Conservation (phyloP, 345 rosid genomes). For the Rhodamnia argentea region DNA sequence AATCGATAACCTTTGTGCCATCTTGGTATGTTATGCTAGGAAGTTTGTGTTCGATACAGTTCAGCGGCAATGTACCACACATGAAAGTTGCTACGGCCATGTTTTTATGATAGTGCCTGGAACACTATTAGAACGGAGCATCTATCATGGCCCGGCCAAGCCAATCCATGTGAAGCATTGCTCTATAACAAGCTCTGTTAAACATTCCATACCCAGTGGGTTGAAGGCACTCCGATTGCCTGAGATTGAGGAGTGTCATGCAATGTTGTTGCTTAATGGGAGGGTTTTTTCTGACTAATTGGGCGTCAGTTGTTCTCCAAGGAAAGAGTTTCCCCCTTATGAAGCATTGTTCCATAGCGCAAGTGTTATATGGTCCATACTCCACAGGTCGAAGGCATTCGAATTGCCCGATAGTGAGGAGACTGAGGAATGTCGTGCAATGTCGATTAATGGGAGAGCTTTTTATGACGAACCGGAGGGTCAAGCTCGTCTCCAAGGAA, state of each 20-base stretch:
- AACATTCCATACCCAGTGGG: background rate
- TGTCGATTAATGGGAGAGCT: background rate
- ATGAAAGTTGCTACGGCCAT: background rate
- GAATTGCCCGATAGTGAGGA: fast-evolving
- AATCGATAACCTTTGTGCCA: background rate
- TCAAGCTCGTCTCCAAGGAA: background rate
- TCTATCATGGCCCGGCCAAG: background rate
- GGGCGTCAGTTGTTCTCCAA: background rate
- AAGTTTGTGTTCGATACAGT: background rate
- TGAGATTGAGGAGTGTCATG: background rate
- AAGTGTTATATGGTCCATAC: background rate
- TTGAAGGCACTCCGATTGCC: background rate
- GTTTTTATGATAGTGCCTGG: background rate
- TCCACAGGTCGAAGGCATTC: background rate
- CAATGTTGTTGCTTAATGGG: background rate
- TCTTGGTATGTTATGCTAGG: background rate
- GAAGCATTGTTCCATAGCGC: background rate
- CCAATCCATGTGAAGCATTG: background rate
- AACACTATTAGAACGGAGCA: background rate
- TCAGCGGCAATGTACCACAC: background rate
- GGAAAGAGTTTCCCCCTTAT: background rate
- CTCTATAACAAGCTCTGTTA: background rate
- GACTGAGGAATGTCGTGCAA: background rate
- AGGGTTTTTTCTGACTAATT: background rate
- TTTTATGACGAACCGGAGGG: background rate